A percentile compares a stretch with the other conserved stretches of the same genome.
These are phyloP conservation scores for Oryza officinalis DNA, from an alignment of 176 grass and related monocot species.

Conservation along the genomic window DNA sequence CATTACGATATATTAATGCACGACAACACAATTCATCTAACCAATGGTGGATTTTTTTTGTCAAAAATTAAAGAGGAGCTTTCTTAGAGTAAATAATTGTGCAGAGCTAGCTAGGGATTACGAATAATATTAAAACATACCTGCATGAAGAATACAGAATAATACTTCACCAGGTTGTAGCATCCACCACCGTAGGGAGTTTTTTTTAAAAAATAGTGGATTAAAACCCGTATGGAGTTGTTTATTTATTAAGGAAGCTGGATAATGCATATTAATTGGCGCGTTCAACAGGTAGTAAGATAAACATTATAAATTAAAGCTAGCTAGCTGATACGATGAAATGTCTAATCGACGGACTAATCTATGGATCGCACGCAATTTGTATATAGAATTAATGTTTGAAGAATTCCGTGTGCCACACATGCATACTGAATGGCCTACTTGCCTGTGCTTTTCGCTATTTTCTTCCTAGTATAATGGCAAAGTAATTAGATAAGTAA, in stretches of 20 bases:
- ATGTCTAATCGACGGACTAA: slow-evolving; percentile 27
- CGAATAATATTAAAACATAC: too few species aligned
- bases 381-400: background rate
- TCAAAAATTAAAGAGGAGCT: too few species aligned
- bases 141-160: background rate
- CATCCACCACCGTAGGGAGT: background rate
- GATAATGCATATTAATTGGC: background rate
- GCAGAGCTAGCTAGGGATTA: too few species aligned
- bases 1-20: too few species aligned
- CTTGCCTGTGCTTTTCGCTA: background rate
- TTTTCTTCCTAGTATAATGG: background rate
- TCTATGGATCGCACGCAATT: background rate
- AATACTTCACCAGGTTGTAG: slow-evolving; percentile 9
- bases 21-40: too few species aligned
- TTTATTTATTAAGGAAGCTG: background rate
- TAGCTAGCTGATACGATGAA: slow-evolving; percentile 25
- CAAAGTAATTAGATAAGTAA: background rate
- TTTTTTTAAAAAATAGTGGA: too few species aligned
- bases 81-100: too few species aligned
- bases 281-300: background rate
- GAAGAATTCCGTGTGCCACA: background rate
- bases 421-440: background rate
- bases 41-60: too few species aligned
- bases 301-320: background rate
- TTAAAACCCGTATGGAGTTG: background rate